These are phyloP conservation scores for Podosphaera aphanis DNA, from an alignment of 2,329 filamentous ascomycete species.

Conservation along the genomic window DNA sequence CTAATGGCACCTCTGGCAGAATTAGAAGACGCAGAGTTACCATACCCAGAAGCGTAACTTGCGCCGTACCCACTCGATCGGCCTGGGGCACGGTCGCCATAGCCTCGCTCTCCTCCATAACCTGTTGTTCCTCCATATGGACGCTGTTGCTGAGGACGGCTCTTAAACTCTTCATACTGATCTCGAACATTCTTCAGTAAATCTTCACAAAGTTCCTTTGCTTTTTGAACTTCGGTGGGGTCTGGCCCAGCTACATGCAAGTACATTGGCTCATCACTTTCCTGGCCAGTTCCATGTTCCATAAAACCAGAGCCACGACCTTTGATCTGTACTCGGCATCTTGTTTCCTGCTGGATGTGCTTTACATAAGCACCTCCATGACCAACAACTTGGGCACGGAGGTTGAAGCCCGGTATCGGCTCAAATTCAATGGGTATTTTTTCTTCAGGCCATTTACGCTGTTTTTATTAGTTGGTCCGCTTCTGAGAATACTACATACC, in stretches of 20 bases:
- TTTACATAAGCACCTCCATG: slow-evolving; percentile 91
- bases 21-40: slow-evolving; percentile 14
- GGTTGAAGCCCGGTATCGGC: slow-evolving; percentile 79
- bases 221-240: slow-evolving; percentile 60
- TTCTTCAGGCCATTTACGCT: slow-evolving; percentile 98
- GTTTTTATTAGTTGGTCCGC: slow-evolving; percentile 6
- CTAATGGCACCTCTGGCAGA: slow-evolving; percentile 11
- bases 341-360: slow-evolving; percentile 87
- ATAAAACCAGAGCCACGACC: slow-evolving; percentile 86
- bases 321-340: slow-evolving; percentile 94
- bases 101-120: slow-evolving; percentile 23
- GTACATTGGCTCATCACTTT: slow-evolving; percentile 93
- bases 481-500: slow-evolving; percentile 27
- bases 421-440: slow-evolving; percentile 80
- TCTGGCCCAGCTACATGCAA: slow-evolving; percentile 87
- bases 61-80: slow-evolving; percentile 21
- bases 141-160: slow-evolving; percentile 43
- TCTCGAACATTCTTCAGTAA: slow-evolving; percentile 67
- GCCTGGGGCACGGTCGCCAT: slow-evolving; percentile 28
- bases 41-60: slow-evolving; percentile 19
- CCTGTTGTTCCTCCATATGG: slow-evolving; percentile 25
- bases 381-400: slow-evolving; percentile 87
- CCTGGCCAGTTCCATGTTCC: slow-evolving; percentile 64
- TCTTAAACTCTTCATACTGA: slow-evolving; percentile 81
- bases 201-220: slow-evolving; percentile 73